Conservation (phyloP, 2,329 filamentous ascomycete genomes). For the Paecilomyces fulvus region DNA sequence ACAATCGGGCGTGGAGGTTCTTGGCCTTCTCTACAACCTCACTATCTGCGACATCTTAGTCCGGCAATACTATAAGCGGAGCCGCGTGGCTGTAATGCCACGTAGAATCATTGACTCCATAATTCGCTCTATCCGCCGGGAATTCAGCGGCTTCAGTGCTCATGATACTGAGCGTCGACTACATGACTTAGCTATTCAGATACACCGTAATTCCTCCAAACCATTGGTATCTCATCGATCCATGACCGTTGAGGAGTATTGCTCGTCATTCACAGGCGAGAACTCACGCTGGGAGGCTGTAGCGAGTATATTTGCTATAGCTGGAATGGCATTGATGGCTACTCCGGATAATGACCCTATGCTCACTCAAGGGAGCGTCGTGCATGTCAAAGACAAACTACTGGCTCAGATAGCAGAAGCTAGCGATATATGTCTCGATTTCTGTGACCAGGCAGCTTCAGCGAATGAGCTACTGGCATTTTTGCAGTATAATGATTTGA, state of each 20-base stretch:
- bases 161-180: conserved; percentile 18
- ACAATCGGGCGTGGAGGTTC: conserved; percentile 22
- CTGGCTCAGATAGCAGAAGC: conserved; percentile 24
- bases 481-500: conserved; percentile 25
- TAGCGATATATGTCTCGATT: conserved; percentile 23
- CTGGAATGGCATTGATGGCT: conserved; percentile 26
- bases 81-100: conserved; percentile 16
- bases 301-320: conserved; percentile 26
- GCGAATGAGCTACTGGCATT: conserved; percentile 27
- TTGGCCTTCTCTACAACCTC: conserved; percentile 20
- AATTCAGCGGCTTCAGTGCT: conserved; percentile 17
- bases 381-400: conserved; percentile 19
- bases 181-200: conserved; percentile 16
- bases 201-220: conserved; percentile 23
- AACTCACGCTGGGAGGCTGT: not conserved
- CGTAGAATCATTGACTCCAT: conserved; percentile 17
- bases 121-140: conserved; percentile 15
- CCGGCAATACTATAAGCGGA: conserved; percentile 15
- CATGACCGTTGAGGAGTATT: conserved; percentile 26
- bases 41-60: conserved; percentile 17
- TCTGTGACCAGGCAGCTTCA: conserved; percentile 25
- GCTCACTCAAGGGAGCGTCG: conserved; percentile 11
- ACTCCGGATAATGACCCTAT: conserved; percentile 23
- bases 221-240: conserved; percentile 15
- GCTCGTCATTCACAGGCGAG: conserved; percentile 11